Base-by-base conservation (phyloP, 306 rosid genomes). In the Quercus rubra region DNA sequence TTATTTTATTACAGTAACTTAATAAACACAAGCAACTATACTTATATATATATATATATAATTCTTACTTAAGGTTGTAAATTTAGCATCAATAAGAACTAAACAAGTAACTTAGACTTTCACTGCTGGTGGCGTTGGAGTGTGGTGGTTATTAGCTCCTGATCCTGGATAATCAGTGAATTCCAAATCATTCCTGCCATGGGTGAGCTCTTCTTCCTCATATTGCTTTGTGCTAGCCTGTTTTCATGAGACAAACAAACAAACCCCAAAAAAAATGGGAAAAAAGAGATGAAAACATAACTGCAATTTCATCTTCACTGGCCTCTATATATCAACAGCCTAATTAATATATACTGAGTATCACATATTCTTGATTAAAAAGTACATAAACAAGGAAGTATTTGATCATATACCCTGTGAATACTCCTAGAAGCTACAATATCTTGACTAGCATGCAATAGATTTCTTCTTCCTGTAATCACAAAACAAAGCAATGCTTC, bases 101-200 rank as follows among this genome's bases (percentile, higher is more conserved):
- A 67, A 67, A 35, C 51, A 35, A 67, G 17, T 6, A 10, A 64
- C 31, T 78, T 27, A 71, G 21, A 23, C 19, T 59, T 57, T 57
- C 71, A 76, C 52, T 18, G 72, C 71, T 3, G 54, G 23, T 52
- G 72, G 35, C 63, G 49, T 20, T 28, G 77, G 82, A 79, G 77
- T 79, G 23, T 79, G 82, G 18, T 28, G 38, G 74, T 27, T 30
- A 58, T 78, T 78, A n/a, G 82, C 38, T 17, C 35, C 82, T 23
- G 71, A 28, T 67, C 72, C 72, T 13, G 54, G 19, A 71, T 71
- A 59, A 46, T 79, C 82, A 71, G 17, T 7, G 52, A 19, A 72
- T 57, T 71, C 62, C 41, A 71, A 59, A 59, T 71, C 64, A 43
- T 27, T 79, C 43, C 77, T 71, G 35, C 38, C 77, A 28, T 61